Conservation (phyloP, 228 moss, liverwort and hornwort species). For the Sphagnum fallax region DNA sequence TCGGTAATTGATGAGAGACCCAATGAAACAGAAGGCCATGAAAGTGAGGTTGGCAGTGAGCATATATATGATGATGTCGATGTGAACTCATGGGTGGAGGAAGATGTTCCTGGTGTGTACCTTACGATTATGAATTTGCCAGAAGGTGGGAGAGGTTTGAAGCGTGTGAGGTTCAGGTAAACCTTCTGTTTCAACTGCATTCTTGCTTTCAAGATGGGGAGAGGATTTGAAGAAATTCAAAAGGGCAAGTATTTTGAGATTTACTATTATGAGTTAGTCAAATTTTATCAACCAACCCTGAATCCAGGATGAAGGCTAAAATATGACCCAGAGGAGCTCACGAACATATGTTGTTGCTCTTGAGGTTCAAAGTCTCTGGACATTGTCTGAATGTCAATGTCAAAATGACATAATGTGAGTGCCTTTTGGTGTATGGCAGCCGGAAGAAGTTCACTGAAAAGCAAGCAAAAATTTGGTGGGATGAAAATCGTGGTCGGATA, state of each 20-base stretch:
- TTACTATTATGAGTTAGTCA: too few relatives aligned
- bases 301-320: too few relatives aligned
- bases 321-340: too few relatives aligned
- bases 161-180: constrained; percentile 67
- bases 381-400: too few relatives aligned
- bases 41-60: constrained; percentile 52
- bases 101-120: constrained; percentile 63
- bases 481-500: constrained; percentile 60
- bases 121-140: constrained; percentile 43
- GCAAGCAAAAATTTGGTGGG: constrained; percentile 74
- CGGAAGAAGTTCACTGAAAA: constrained; percentile 69
- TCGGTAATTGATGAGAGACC: constrained; percentile 28
- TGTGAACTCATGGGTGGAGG: constrained; percentile 52
- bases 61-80: constrained; percentile 29
- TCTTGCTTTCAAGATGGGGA: too few relatives aligned
- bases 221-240: too few relatives aligned
- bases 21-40: constrained; percentile 35
- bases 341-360: too few relatives aligned
- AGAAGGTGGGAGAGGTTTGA: constrained; percentile 54
- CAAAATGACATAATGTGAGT: too few relatives aligned
- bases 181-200: neutral
- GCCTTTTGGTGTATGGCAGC: constrained; percentile 14
- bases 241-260: too few relatives aligned
- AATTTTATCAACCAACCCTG: too few relatives aligned
- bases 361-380: too few relatives aligned